phyloP scores from a whole-genome alignment of 495 filamentous ascomycete species.

The Trichocladium antarcticum region DNA sequence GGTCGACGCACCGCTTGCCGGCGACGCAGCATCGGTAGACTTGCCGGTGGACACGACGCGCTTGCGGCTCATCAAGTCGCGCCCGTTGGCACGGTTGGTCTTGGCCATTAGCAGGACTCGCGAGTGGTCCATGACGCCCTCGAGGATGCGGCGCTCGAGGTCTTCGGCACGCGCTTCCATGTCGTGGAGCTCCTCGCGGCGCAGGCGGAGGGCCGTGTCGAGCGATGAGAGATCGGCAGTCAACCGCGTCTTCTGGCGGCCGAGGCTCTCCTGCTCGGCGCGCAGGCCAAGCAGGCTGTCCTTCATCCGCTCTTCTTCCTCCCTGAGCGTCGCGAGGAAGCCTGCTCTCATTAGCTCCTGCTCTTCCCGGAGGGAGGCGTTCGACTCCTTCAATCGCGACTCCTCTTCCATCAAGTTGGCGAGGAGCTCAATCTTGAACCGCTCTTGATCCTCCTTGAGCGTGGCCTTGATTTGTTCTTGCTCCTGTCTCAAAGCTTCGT shows the following conservation, averaged over 20 bases:
- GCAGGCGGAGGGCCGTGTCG: constrained; percentile 76
- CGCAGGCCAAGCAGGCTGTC: constrained; percentile 39
- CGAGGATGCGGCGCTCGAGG: constrained; percentile 82
- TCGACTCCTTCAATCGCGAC: constrained; percentile 62
- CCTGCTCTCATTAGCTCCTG: constrained; percentile 57
- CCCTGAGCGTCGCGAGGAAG: constrained; percentile 44
- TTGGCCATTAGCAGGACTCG: constrained; percentile 68
- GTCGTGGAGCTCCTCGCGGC: constrained; percentile 76
- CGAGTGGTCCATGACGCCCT: constrained; percentile 92
- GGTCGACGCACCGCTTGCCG: background rate
- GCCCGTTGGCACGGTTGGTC: constrained; percentile 31
- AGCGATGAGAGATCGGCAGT: constrained; percentile 75
- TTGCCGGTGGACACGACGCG: constrained; percentile 37
- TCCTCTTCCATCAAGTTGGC: constrained; percentile 65
- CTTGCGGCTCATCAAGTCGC: constrained; percentile 56
- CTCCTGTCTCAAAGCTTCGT: constrained; percentile 1
- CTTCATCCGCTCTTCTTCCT: constrained; percentile 34
- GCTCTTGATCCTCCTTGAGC: constrained; percentile 25
- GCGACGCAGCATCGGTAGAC: background rate
- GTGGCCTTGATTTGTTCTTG: constrained; percentile 15
- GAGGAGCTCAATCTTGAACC: constrained; percentile 34
- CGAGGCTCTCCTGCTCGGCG: constrained; percentile 59
- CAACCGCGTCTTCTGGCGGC: constrained; percentile 60
- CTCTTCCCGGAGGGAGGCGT: constrained; percentile 53
- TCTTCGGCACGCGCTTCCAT: constrained; percentile 82